These are phyloP conservation scores for Cinnamomum micranthum DNA, from an alignment of 164 flowering plant species.

Conservation along the genomic window DNA sequence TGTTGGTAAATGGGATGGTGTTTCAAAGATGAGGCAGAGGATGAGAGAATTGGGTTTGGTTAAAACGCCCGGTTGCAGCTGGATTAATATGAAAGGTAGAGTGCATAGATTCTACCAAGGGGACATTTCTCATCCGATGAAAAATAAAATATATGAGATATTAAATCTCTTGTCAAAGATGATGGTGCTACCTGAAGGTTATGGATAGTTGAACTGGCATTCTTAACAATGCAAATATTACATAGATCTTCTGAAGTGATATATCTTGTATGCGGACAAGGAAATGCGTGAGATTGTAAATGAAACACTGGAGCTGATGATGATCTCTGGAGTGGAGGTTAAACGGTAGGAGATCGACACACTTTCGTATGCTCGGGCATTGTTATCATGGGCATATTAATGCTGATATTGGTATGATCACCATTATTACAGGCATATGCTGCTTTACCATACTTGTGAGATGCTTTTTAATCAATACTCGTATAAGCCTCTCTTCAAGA, in stretches of 20 bases:
- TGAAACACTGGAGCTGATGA: neutral
- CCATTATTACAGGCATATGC: too few relatives aligned
- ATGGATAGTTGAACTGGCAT: constrained; percentile 3
- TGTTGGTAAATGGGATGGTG: constrained; percentile 31
- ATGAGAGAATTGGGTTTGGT: constrained; percentile 47
- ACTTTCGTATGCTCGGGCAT: neutral
- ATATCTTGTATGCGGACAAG: neutral
- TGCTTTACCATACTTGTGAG: too few relatives aligned
- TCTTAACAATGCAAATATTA: neutral
- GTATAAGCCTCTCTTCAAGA: too few relatives aligned
- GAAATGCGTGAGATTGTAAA: neutral
- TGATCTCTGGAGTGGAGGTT: neutral
- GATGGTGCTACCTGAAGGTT: constrained; percentile 7
- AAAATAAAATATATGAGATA: constrained; percentile 20
- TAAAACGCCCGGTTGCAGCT: constrained; percentile 56
- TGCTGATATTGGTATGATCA: neutral
- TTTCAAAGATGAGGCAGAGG: constrained; percentile 29
- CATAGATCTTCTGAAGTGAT: neutral
- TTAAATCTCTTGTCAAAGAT: constrained; percentile 24
- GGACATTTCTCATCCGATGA: constrained; percentile 27
- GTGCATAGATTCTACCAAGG: constrained; percentile 42
- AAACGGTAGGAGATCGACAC: too few relatives aligned
- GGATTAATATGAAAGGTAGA: constrained; percentile 34
- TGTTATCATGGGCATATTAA: neutral
- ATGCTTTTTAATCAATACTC: too few relatives aligned